A percentile compares a stretch with the other conserved stretches of the same genome.
phyloP scores from a whole-genome alignment of 768 basidiomycete species.

The Boletus reticulatus region DNA sequence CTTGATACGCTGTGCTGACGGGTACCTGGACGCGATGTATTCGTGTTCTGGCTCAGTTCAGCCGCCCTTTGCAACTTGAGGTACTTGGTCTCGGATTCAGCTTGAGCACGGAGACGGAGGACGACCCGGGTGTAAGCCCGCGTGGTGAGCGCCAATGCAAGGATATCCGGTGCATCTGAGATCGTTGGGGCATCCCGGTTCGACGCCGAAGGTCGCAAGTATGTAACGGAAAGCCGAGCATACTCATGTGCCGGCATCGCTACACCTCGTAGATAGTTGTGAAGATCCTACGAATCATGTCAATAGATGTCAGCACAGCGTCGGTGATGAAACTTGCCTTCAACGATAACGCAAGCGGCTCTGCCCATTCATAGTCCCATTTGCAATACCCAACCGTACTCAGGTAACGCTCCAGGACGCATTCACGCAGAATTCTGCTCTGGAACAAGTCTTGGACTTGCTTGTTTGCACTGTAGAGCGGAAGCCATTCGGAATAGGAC shows the following conservation, averaged over 20 bases:
- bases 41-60: neutral
- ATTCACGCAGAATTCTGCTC: conserved; percentile 53
- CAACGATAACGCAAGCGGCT: conserved; percentile 62
- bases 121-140: conserved; percentile 81
- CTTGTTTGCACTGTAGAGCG: conserved; percentile 56
- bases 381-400: conserved; percentile 67
- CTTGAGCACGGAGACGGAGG: conserved; percentile 73
- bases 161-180: conserved; percentile 41
- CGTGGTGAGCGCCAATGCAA: conserved; percentile 55
- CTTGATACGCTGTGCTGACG: conserved; percentile 48
- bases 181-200: conserved; percentile 43
- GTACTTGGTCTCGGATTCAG: conserved; percentile 52
- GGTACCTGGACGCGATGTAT: conserved; percentile 15
- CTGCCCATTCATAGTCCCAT: conserved; percentile 55
- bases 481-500: conserved; percentile 72
- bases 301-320: neutral
- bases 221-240: conserved; percentile 53
- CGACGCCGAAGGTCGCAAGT: conserved; percentile 49
- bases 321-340: conserved; percentile 42
- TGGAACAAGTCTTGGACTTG: conserved; percentile 52
- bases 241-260: conserved; percentile 75
- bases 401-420: conserved; percentile 66
- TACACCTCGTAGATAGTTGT: conserved; percentile 77
- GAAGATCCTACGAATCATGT: conserved; percentile 56
- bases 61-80: conserved; percentile 13